Conservation (phyloP, 306 rosid genomes). For the Dalbergia cochinchinensis region DNA sequence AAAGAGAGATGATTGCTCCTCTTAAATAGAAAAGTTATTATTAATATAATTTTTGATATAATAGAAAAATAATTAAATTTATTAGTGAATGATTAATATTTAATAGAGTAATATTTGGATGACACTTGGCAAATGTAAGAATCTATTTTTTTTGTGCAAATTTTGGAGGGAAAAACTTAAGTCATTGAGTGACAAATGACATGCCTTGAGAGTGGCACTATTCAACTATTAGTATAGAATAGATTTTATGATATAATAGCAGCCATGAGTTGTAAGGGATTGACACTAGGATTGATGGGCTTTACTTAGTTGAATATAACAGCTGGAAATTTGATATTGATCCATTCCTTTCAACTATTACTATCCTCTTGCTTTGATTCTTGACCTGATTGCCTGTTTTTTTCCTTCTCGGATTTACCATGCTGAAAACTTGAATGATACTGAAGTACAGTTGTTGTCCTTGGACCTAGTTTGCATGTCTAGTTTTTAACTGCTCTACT, state of each 20-base stretch:
- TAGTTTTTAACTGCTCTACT: constrained; percentile 38
- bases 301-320: not conserved
- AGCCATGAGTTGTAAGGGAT: not conserved
- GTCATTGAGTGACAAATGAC: too few species aligned
- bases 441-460: constrained; percentile 5
- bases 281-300: constrained; percentile 9
- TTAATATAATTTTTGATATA: too few species aligned
- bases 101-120: too few species aligned
- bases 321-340: not conserved
- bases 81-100: too few species aligned
- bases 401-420: constrained; percentile 22
- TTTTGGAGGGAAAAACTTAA: too few species aligned
- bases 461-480: constrained; percentile 28
- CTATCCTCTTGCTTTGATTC: constrained; percentile 15
- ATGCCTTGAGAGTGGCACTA: too few species aligned
- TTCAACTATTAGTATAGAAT: too few species aligned
- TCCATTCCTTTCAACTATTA: not conserved
- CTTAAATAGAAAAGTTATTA: too few species aligned
- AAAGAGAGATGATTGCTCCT: too few species aligned
- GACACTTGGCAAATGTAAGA: too few species aligned
- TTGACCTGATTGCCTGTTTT: constrained; percentile 12
- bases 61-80: too few species aligned
- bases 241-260: not conserved
- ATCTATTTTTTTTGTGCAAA: too few species aligned
- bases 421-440: constrained; percentile 26